phyloP scores from a whole-genome alignment of 106 monocot species.

The Posidonia australis region DNA sequence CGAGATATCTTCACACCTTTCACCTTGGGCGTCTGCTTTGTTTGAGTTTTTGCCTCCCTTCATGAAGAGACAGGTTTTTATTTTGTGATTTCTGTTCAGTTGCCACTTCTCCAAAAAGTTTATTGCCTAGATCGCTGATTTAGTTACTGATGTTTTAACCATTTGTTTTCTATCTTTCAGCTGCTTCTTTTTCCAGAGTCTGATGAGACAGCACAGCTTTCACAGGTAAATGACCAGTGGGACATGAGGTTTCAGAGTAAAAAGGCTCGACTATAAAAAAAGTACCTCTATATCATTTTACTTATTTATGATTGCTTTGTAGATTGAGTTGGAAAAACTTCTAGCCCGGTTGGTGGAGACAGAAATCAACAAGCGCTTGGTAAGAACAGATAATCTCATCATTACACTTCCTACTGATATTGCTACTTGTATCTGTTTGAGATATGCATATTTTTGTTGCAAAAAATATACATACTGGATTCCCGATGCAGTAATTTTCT shows the following conservation, averaged over 20 bases:
- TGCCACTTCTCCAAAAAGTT: too few species aligned
- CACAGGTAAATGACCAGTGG: constrained; percentile 38
- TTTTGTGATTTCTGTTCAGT: background rate
- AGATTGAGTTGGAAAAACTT: constrained; percentile 84
- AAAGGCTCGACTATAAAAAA: background rate
- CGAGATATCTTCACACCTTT: constrained; percentile 54
- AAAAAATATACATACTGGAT: too few species aligned
- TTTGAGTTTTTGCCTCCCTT: constrained; percentile 80
- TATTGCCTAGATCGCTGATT: background rate
- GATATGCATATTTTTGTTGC: too few species aligned
- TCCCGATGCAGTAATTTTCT: too few species aligned
- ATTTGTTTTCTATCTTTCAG: constrained; percentile 31
- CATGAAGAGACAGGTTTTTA: constrained; percentile 59
- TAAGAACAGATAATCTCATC: too few species aligned
- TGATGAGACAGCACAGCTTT: constrained; percentile 68
- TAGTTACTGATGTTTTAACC: background rate
- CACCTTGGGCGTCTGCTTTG: constrained; percentile 82
- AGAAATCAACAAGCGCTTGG: constrained; percentile 65
- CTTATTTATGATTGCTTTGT: background rate
- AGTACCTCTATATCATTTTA: background rate
- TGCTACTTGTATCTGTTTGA: too few species aligned
- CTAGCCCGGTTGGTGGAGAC: constrained; percentile 65
- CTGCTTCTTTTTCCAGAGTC: constrained; percentile 74
- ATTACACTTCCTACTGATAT: too few species aligned
- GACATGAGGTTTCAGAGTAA: background rate